These are phyloP conservation scores for Claviceps maximensis DNA, from an alignment of 2,329 filamentous ascomycete genomes.

Conservation along the genomic window DNA sequence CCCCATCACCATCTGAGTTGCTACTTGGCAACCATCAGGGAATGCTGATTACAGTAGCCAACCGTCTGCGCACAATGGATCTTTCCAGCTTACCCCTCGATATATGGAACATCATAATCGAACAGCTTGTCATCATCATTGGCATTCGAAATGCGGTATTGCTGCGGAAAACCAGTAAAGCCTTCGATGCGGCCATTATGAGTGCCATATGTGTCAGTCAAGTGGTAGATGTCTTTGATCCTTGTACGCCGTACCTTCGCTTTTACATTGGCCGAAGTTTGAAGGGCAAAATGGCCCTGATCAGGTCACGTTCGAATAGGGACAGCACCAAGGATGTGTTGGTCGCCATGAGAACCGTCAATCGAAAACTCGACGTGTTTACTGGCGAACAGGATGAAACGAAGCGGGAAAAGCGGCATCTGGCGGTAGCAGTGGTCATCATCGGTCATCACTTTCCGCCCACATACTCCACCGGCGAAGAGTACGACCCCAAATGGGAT, in stretches of 20 bases:
- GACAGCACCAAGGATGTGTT: background rate
- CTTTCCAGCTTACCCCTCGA: background rate
- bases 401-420: background rate
- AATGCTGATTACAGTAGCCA: too few species aligned
- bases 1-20: too few species aligned
- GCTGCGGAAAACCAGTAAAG: background rate
- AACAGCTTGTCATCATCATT: background rate
- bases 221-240: background rate
- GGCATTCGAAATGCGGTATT: background rate
- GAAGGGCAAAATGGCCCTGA: background rate
- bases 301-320: background rate
- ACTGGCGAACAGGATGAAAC: background rate
- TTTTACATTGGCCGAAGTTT: background rate
- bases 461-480: background rate
- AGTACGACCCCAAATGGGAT: background rate
- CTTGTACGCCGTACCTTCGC: background rate
- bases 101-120: background rate
- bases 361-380: background rate
- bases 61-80: background rate
- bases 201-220: background rate
- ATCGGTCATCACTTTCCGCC: background rate
- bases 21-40: too few species aligned
- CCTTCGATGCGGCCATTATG: background rate
- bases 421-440: background rate
- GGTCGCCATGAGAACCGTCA: background rate